Conservation (phyloP, 2,329 filamentous ascomycete species). For the Ophidiomyces ophidiicola region DNA sequence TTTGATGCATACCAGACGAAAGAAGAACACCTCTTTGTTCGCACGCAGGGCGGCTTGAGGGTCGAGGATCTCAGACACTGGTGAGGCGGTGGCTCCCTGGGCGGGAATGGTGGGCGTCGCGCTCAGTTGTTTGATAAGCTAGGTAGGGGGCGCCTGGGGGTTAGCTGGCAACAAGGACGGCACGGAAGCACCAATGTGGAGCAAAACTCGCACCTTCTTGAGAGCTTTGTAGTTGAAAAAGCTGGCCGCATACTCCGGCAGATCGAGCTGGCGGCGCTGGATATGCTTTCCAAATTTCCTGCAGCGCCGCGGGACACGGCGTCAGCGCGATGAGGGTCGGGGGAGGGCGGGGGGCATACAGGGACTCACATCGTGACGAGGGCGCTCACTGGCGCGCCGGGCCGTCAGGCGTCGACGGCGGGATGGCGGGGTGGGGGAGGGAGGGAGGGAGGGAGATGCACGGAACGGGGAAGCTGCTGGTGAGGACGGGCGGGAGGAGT, state of each 20-base stretch:
- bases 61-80: conserved; percentile 44
- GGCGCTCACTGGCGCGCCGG: background rate
- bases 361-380: too few relatives aligned
- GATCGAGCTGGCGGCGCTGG: conserved; percentile 96
- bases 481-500: too few relatives aligned
- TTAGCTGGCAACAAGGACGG: conserved; percentile 7
- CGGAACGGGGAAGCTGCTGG: too few relatives aligned
- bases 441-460: too few relatives aligned
- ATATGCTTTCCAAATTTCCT: conserved; percentile 99
- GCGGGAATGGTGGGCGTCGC: conserved; percentile 74
- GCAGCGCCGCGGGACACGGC: background rate
- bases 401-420: background rate
- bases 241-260: conserved; percentile 96
- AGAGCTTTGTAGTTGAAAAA: conserved; percentile 99
- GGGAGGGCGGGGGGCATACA: too few relatives aligned
- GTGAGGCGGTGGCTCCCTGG: conserved; percentile 47
- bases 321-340: too few relatives aligned
- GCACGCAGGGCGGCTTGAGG: conserved; percentile 85
- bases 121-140: conserved; percentile 98
- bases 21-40: conserved; percentile 98
- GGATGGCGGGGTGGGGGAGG: background rate
- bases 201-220: conserved; percentile 61
- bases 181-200: background rate
- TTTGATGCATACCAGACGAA: conserved; percentile 60
- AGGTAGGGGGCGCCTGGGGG: conserved; percentile 25